Evolutionary conservation across 805 yeast genomes (phyloP), one percentile per base, ranked within the genome.

Genomic region (Pichia manshurica): DNA sequence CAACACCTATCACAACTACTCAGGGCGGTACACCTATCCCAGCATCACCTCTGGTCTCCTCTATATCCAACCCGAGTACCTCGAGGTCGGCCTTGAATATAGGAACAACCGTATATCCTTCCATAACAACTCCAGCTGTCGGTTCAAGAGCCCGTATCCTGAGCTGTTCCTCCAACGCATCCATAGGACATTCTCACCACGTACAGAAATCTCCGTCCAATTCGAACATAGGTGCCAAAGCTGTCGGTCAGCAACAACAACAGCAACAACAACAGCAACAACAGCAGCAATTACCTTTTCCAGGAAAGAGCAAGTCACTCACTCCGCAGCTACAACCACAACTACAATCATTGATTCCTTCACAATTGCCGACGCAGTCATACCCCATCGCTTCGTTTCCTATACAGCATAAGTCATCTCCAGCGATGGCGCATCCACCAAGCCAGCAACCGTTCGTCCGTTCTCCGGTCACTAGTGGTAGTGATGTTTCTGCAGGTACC

Each of bases 1-100:
- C 25, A 17, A 58, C 59, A 1, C 59, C 62, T 6, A 39, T 50
- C 4, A 17, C 49, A 0, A 21, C 45, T n/a, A 44, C 41, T 19
- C 40, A 37, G 22, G 31, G 33, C 25, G 37, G 22, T 16, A 39
- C 43, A 3, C 42, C 38, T n/a, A 32, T 38, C 13, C 42, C 46
- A 2, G 22, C 42, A 29, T 46, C 49, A 4, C 45, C 48, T 13
- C 8, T 40, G 29, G n/a, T 46, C 7, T 39, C 44, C 13, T 36
- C 46, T 9, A 12, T 34, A 3, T 23, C 38, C 4, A 42, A 35
- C 17, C 20, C 35, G 9, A 13, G 19, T 8, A 33, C 22, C 16
- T 9, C 16, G 2, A 25, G 34, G 5, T 39, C 42, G 8, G 42
- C 42, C 15, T 12, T 29, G 7, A 41, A 41, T 17, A 41, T 41